Evolutionary conservation across 2,329 filamentous ascomycete genomes (phyloP), one percentile per base, ranked within the genome.

Genomic region (Zasmidium angulare): DNA sequence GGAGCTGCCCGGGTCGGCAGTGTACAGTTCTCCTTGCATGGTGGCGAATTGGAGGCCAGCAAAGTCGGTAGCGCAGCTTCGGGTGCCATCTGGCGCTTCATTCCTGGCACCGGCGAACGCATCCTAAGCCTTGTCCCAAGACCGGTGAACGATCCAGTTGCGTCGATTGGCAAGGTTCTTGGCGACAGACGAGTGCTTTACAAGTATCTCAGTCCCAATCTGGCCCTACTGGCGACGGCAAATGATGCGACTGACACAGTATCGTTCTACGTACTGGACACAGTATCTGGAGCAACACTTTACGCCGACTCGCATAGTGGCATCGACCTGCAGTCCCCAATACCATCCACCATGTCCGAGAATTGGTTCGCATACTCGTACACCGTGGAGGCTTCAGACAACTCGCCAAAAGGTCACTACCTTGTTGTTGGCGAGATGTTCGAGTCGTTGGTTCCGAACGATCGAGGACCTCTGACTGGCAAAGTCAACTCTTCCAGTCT

Each of bases 331-430:
- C 80, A 77, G 50, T 88, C 92, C 71, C 83, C 88, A 0, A 89
- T 96, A 61, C 81, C 89, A 21, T 91, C 92, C 46, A 84, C 86
- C 23, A 81, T 97, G 54, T 89, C 92, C 0, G 95, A 99, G 79
- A 98, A 99, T 77, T 98, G 93, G 92, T 93, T 96, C 71, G 84
- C 88, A 6, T 98, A 96, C 78, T 89, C 91, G 7, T 90, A 93
- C 74, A 79, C 82, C 1, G 68, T 76, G 7, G 84, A 87, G 62
- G 78, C 81, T 22, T 69, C 77, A 2, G 76, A 81, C n/a, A 75
- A 79, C 3, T 65, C 73, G 55, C 84, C 93, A 60, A 91, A 91
- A 74, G 93, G 93, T 40, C 90, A 96, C 74, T 91, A 96, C 68
- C 82, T 98, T 7, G 84, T 93, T 20, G 83, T 96, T 11, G 88